Percentiles rank a stretch among this genome's conserved stretches.
Evolutionary conservation across 805 yeast species (phyloP).

Genomic region (Candida fluviatilis): DNA sequence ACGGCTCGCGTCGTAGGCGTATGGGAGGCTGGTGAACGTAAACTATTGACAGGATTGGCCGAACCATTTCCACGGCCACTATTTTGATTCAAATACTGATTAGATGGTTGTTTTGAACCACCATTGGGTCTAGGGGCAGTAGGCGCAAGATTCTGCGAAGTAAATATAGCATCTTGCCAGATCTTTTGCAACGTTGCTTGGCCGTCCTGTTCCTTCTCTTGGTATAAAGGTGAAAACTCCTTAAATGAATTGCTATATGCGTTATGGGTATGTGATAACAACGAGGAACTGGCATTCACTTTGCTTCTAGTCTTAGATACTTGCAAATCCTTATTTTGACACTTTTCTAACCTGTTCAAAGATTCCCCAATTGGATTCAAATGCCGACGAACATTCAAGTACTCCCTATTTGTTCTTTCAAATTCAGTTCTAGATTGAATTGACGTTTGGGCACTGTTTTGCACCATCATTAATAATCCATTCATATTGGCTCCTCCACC

Average conservation of each 20-base stretch:
- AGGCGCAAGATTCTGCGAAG: constrained; percentile 12
- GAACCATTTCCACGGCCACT: background rate
- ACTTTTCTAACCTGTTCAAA: constrained; percentile 44
- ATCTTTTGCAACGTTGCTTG: constrained; percentile 21
- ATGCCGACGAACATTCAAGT: constrained; percentile 62
- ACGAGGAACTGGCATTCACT: constrained; percentile 5
- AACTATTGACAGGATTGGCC: constrained; percentile 6
- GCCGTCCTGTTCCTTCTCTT: constrained; percentile 29
- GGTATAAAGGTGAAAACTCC: constrained; percentile 29
- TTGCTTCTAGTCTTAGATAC: constrained; percentile 18
- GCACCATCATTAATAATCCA: constrained; percentile 26
- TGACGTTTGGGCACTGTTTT: constrained; percentile 37
- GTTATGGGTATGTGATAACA: constrained; percentile 4
- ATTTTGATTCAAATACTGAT: background rate
- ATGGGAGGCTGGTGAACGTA: constrained; percentile 15
- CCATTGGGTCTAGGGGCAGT: constrained; percentile 1
- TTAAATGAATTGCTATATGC: constrained; percentile 27
- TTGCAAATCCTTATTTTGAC: constrained; percentile 16
- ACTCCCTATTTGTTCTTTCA: constrained; percentile 74
- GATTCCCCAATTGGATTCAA: constrained; percentile 68
- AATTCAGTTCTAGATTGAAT: constrained; percentile 69
- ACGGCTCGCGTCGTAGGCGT: constrained; percentile 35
- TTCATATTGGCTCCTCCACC: constrained; percentile 17
- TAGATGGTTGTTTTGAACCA: background rate
- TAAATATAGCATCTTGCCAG: constrained; percentile 39